A percentile compares a stretch with the other conserved stretches of the same genome.
These are phyloP conservation scores for Cladosporium colombiae DNA, from an alignment of 2,329 filamentous ascomycete species.

Conservation along the genomic window DNA sequence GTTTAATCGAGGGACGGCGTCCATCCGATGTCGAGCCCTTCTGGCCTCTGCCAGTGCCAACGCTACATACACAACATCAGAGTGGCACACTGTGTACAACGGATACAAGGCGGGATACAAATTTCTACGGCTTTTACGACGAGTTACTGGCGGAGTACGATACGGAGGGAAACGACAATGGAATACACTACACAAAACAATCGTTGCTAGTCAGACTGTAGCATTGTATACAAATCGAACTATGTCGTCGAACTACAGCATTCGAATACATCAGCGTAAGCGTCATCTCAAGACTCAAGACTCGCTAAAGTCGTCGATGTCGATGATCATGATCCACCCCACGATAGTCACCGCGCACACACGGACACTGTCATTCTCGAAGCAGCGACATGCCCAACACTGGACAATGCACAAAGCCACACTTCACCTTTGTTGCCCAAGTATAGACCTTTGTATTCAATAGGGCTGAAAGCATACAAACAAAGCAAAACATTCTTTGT, in stretches of 20 bases:
- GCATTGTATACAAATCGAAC: neutral
- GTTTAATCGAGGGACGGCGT: neutral
- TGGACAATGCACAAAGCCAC: neutral
- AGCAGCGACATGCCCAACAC: neutral
- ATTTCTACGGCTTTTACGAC: slow-evolving; percentile 19
- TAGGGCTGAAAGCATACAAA: neutral
- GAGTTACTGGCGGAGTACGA: slow-evolving; percentile 10
- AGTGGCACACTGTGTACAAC: neutral
- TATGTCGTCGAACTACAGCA: neutral
- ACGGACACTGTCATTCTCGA: neutral
- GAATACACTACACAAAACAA: neutral
- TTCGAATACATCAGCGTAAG: neutral
- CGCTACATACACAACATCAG: neutral
- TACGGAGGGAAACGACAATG: neutral
- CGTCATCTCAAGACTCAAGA: neutral
- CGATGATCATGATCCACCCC: neutral
- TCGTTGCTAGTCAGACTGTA: neutral
- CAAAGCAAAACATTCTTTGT: neutral
- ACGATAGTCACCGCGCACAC: neutral
- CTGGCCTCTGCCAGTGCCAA: neutral
- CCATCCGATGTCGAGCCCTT: neutral
- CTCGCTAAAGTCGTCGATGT: neutral
- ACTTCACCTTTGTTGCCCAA: neutral
- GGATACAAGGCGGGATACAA: neutral
- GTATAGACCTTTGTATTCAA: neutral